Conservation (phyloP, 2,329 filamentous ascomycete genomes). For the Cytospora schulzeri region DNA sequence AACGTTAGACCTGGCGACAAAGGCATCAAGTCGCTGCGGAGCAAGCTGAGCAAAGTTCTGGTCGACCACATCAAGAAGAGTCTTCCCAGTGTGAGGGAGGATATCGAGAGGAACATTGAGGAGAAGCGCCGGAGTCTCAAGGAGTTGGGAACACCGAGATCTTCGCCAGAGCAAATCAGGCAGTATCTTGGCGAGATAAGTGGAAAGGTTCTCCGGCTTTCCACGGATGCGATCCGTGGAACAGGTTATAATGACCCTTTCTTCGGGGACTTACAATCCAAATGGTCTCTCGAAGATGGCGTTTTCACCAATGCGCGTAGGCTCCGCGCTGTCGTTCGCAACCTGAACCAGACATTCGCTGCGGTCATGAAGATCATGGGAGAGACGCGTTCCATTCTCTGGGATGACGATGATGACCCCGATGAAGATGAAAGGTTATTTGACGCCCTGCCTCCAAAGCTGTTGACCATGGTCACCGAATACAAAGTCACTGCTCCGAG, state of each 20-base stretch:
- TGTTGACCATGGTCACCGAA: not conserved
- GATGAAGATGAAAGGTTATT: not conserved
- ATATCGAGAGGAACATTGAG: conserved; percentile 3
- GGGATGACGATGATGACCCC: not conserved
- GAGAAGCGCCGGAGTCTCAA: not conserved
- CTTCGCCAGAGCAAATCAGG: conserved; percentile 10
- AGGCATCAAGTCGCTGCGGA: conserved; percentile 6
- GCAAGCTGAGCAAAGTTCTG: conserved; percentile 11
- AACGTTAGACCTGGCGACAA: conserved; percentile 24
- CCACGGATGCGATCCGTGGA: conserved; percentile 2
- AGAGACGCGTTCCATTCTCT: not conserved
- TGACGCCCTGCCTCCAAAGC: not conserved
- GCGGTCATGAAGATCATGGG: not conserved
- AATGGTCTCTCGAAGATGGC: not conserved
- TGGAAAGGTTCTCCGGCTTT: not conserved
- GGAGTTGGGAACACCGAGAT: not conserved
- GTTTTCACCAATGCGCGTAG: not conserved
- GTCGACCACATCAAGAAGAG: conserved; percentile 8
- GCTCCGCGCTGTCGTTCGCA: conserved; percentile 5
- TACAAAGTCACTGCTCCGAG: not conserved
- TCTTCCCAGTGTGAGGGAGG: not conserved
- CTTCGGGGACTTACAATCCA: not conserved
- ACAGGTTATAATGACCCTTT: conserved; percentile 6
- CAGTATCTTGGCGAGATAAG: not conserved
- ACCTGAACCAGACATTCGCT: conserved; percentile 14